Evolutionary conservation across 768 basidiomycete genomes (phyloP).

Genomic region (Tricholoma saponaceum): DNA sequence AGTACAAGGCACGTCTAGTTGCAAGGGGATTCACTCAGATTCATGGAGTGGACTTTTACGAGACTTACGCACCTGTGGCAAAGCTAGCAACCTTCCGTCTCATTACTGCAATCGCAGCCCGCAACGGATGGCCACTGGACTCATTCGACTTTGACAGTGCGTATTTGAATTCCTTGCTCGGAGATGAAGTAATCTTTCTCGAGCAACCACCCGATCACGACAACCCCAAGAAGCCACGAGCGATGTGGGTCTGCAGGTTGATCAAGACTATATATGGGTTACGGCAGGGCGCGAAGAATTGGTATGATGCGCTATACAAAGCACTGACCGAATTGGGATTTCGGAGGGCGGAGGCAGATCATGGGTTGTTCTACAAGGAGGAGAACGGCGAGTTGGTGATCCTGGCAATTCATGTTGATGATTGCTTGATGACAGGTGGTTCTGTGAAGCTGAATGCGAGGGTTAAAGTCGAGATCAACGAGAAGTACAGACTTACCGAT

Average conservation of each 20-base stretch:
- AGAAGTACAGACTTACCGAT: conserved; percentile 17
- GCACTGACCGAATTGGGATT: conserved; percentile 13
- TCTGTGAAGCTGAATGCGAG: conserved; percentile 6
- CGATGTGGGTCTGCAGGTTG: too few species aligned
- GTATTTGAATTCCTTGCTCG: conserved; percentile 19
- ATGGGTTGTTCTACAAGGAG: conserved; percentile 12
- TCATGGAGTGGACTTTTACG: conserved; percentile 28
- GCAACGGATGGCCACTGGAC: conserved; percentile 7
- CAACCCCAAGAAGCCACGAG: neutral
- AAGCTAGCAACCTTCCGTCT: conserved; percentile 11
- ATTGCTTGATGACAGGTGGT: conserved; percentile 16
- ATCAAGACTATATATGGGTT: conserved; percentile 10
- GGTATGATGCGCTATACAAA: conserved; percentile 12
- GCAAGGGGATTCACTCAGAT: conserved; percentile 28
- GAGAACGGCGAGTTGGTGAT: conserved; percentile 5
- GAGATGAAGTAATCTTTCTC: conserved; percentile 17
- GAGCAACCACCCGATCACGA: conserved; percentile 12
- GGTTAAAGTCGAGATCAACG: conserved; percentile 10
- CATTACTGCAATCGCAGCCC: conserved; percentile 21
- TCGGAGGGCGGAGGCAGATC: conserved; percentile 15
- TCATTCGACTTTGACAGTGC: conserved; percentile 18
- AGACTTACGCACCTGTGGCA: conserved; percentile 20
- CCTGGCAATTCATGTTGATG: conserved; percentile 22
- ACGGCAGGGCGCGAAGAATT: conserved; percentile 14
- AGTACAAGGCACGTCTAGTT: conserved; percentile 29